Conservation (phyloP, 2,329 filamentous ascomycete species). For the Leptosphaerulina australis region DNA sequence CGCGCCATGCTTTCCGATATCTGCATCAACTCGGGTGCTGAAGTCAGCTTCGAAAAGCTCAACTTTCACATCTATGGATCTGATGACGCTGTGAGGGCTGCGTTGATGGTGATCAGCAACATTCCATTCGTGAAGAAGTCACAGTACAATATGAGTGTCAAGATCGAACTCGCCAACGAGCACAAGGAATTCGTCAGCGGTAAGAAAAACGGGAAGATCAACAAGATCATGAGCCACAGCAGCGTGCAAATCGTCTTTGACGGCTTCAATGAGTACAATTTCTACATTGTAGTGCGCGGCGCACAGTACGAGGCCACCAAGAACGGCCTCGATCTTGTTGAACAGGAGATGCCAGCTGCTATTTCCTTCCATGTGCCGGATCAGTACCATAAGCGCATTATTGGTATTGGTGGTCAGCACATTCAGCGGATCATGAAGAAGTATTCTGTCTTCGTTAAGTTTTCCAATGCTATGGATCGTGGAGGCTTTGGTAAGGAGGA, state of each 20-base stretch:
- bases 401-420: slow-evolving; percentile 96
- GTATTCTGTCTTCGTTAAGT: slow-evolving; percentile 99
- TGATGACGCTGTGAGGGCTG: slow-evolving; percentile 93
- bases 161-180: slow-evolving; percentile 98
- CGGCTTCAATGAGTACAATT: slow-evolving; percentile 99
- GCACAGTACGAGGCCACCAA: slow-evolving; percentile 93
- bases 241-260: slow-evolving; percentile 99
- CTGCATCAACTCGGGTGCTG: slow-evolving; percentile 93
- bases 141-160: slow-evolving; percentile 92
- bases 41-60: slow-evolving; percentile 92
- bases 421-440: slow-evolving; percentile 99
- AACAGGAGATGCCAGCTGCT: slow-evolving; percentile 98
- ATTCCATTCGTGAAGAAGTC: slow-evolving; percentile 86
- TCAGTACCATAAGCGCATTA: slow-evolving; percentile 99
- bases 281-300: slow-evolving; percentile 97
- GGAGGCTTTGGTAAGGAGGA: slow-evolving; percentile 93
- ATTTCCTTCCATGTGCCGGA: slow-evolving; percentile 99
- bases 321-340: slow-evolving; percentile 87
- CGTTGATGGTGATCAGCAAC: slow-evolving; percentile 91
- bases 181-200: slow-evolving; percentile 99
- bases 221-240: slow-evolving; percentile 99
- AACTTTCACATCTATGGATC: slow-evolving; percentile 94
- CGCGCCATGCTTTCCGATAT: slow-evolving; percentile 93
- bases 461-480: slow-evolving; percentile 98
- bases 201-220: slow-evolving; percentile 99